Base-by-base conservation (phyloP, 2,329 filamentous ascomycete genomes). In the Fusarium decemcellulare region DNA sequence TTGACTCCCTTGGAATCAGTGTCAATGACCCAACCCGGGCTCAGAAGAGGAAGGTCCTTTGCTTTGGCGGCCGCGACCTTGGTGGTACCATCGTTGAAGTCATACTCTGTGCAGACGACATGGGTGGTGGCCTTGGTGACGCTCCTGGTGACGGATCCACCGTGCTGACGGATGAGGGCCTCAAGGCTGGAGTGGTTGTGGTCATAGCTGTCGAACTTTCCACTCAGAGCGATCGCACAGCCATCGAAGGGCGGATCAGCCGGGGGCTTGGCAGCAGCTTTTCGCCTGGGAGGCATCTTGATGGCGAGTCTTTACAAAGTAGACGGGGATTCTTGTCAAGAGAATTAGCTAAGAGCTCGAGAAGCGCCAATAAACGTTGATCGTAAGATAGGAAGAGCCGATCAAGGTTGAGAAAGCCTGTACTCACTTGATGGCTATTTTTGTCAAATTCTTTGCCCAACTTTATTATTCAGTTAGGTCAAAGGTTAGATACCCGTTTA, bases 11-110 rank as follows among this genome's bases (percentile, higher is more conserved):
- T 60, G 10, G 67, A 62, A 39, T 86, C 79, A 23, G 85, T 89
- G n/a, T 90, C 85, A 2, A 86, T 67, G n/a, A 90, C 79, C 92
- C 92, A 94, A 14, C 86, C 79, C 0, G 90, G 76, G 10, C 79
- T 82, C 29, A 93, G 85, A 47, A 93, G 83, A 4, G 83, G 83
- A 12, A 91, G 78, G 18, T 76, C 81, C 36, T 84, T 81, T 12
- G 81, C 70, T 10, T 81, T 76, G 6, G 84, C 87, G 15, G 85
- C 77, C 70, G 80, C 81, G 68, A 87, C 85, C 73, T 91, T 91
- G 44, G 79, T 75, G 0, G 84, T 84, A 1, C 78, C 77, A 46
- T 83, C 85, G 8, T 84, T 78, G 67, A 82, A 86, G 64, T 90
- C 88, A 9, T 81, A 78, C 8, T 85, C 79, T 0, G 84, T 87